Evolutionary conservation across 73 alveolate genomes (phyloP).

Genomic region (Durusdinium trenchii): DNA sequence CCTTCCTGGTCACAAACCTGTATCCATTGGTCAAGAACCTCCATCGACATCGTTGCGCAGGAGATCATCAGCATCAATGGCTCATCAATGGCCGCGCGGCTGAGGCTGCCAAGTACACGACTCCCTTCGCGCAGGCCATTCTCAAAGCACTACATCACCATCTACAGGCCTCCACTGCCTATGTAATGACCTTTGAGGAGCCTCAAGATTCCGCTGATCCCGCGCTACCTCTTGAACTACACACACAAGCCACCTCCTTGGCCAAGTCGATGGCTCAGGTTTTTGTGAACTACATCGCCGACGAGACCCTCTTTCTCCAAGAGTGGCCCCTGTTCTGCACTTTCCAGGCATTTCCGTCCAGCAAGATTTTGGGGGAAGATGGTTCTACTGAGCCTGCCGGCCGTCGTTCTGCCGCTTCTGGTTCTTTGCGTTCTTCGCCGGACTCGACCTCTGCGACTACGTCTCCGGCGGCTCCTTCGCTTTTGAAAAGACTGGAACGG

Average conservation of each 20-base stretch:
- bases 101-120: neutral
- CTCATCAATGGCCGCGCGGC: neutral
- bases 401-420: no score
- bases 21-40: neutral
- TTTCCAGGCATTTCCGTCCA: constrained; percentile 7
- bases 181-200: neutral
- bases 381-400: neutral
- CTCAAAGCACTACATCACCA: neutral
- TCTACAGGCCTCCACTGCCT: neutral
- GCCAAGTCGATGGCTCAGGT: neutral
- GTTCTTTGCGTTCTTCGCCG: no score
- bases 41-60: neutral
- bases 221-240: neutral
- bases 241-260: neutral
- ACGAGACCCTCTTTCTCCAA: neutral
- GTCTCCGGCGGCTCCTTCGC: no score
- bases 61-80: neutral
- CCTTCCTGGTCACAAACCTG: neutral
- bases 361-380: constrained; percentile 30
- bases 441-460: no score
- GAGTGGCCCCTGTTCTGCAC: neutral
- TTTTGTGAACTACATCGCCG: neutral
- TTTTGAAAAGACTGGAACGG: no score
- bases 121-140: neutral
- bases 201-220: neutral